These are phyloP conservation scores for Heritiera littoralis DNA, from an alignment of 345 rosid species.

Conservation along the genomic window DNA sequence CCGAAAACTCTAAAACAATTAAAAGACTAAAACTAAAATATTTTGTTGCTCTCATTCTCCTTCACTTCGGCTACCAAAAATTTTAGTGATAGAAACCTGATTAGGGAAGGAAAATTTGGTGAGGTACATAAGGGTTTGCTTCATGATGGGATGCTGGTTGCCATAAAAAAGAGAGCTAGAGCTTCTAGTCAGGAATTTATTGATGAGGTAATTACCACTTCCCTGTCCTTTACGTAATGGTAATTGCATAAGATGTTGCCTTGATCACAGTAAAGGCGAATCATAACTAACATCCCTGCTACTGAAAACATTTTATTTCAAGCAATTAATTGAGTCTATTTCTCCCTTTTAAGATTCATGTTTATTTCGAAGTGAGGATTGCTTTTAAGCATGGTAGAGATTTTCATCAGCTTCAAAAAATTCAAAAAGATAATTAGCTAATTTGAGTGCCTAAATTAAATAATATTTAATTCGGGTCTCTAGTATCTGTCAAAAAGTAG, in stretches of 20 bases:
- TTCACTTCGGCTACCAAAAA: conserved; percentile 77
- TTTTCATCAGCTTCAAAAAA: conserved; percentile 16
- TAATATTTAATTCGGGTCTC: neutral
- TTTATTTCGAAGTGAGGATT: neutral
- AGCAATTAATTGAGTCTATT: neutral
- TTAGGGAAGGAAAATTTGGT: conserved; percentile 86
- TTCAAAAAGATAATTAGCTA: neutral
- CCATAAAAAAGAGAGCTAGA: conserved; percentile 76
- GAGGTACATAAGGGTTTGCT: conserved; percentile 91
- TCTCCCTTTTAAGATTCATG: neutral
- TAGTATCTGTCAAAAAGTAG: conserved; percentile 14
- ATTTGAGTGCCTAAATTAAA: conserved; percentile 1
- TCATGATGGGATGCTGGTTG: conserved; percentile 87
- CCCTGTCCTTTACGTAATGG: neutral
- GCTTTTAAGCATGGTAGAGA: conserved; percentile 5
- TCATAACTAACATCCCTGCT: neutral
- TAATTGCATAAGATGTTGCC: neutral
- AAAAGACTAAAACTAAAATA: too few species aligned
- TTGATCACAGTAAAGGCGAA: neutral
- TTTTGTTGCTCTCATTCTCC: too few species aligned
- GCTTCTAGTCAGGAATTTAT: conserved; percentile 73
- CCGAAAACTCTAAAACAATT: too few species aligned
- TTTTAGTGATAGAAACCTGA: conserved; percentile 68
- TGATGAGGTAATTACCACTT: conserved; percentile 58
- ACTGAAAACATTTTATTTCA: neutral